Evolutionary conservation across 495 filamentous ascomycete species (phyloP), one percentile per base, ranked within the genome.

Genomic region (Sabuloglossum arenarium): DNA sequence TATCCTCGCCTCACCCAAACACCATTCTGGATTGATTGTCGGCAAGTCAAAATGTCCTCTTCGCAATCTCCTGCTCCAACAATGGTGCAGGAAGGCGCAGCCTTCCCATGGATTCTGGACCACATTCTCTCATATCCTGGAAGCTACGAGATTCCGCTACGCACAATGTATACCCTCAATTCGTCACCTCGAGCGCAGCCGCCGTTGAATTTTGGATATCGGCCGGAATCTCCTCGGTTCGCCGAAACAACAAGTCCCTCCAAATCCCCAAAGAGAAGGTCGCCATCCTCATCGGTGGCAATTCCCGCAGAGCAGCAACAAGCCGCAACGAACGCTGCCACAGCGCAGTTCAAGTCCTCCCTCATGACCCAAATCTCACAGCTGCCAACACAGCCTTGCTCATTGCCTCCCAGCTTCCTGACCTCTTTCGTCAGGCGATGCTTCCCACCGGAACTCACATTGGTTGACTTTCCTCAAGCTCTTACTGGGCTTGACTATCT

Each of bases 131-230:
- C 80, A 32, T 80, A 85, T 63, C 79, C 81, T 9, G 73, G 71
- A 57, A 73, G 71, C 31, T 85, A 85, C 62, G 82, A 86, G 61
- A 79, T 87, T 42, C 84, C 83, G 16, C 71, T 87, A 23, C 77
- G 82, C 53, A 84, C 78, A 56, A 85, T 85, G 73, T 87, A 86
- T 65, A 75, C 73, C 14, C 71, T 87, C 65, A 87, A 87, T 62
- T 81, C 75, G 58, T 71, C 76, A 42, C 71, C 77, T 5, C 65
- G 68, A 52, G 66, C 70, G 61, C 14, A 56, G 62, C 61, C 34
- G 57, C 54, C 59, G 5, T 19, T 51, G 1, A 27, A 51, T 6
- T 27, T 14, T 16, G 28, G 10, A n/a, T 29, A 1, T 66, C 59
- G 59, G 70, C 66, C 42, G 67, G 69, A 58, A 23, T 34, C 55